Conservation (phyloP, 2,329 filamentous ascomycete species). For the Arthrobotrys entomopaga region DNA sequence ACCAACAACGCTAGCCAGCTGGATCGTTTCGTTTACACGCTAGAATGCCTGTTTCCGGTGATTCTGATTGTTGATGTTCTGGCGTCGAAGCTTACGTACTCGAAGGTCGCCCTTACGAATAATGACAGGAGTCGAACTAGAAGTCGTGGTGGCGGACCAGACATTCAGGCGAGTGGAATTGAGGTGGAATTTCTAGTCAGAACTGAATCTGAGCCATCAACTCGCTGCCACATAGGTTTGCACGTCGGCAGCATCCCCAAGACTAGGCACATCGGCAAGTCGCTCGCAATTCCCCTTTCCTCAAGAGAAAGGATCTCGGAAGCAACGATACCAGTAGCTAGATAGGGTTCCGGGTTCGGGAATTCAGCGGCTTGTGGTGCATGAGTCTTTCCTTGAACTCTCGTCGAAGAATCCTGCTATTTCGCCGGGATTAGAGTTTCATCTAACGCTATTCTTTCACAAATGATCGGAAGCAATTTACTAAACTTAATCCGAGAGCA, state of each 20-base stretch:
- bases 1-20: slow-evolving; percentile 62
- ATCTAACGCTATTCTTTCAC: too few species aligned
- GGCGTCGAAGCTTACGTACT: slow-evolving; percentile 59
- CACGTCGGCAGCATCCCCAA: too few species aligned
- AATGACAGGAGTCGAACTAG: slow-evolving; percentile 34
- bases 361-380: slow-evolving; percentile 36
- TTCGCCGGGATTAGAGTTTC: too few species aligned
- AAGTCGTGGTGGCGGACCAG: slow-evolving; percentile 8
- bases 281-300: neutral
- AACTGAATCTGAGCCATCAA: slow-evolving; percentile 32
- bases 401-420: too few species aligned
- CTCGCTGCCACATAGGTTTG: slow-evolving; percentile 7
- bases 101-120: slow-evolving; percentile 18
- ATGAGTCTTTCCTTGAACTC: neutral
- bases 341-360: slow-evolving; percentile 34
- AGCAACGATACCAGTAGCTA: slow-evolving; percentile 44
- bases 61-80: slow-evolving; percentile 63
- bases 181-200: slow-evolving; percentile 41
- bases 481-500: too few species aligned
- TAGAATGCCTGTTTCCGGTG: slow-evolving; percentile 64
- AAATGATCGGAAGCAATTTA: too few species aligned
- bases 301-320: slow-evolving; percentile 30
- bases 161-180: slow-evolving; percentile 3
- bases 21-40: slow-evolving; percentile 63
- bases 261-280: slow-evolving; percentile 14